These are phyloP conservation scores for Anethum foeniculum DNA, from an alignment of 140 eudicot genomes.

Conservation along the genomic window DNA sequence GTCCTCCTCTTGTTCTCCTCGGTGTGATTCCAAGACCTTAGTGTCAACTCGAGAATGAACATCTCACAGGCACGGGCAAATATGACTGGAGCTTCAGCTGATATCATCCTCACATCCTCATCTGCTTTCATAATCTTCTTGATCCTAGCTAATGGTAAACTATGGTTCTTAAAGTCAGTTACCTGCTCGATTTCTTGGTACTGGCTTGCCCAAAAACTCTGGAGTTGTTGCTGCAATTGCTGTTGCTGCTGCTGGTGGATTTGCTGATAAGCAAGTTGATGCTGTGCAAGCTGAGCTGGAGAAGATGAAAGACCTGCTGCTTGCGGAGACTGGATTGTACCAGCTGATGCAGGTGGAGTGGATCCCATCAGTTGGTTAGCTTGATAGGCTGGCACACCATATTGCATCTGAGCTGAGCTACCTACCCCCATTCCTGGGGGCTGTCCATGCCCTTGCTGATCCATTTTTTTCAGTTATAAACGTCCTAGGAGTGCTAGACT, in stretches of 20 bases:
- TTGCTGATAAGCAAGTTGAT: conserved; percentile 27
- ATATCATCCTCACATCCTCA: conserved; percentile 41
- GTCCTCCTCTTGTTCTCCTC: conserved; percentile 41
- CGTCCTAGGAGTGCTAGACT: conserved; percentile 1
- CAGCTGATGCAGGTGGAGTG: conserved; percentile 6
- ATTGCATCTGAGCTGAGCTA: conserved; percentile 20
- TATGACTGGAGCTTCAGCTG: conserved; percentile 22
- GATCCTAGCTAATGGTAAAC: conserved; percentile 41
- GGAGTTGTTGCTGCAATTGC: conserved; percentile 32
- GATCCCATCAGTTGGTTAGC: conserved; percentile 20
- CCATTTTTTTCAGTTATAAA: conserved; percentile 17
- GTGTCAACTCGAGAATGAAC: conserved; percentile 8
- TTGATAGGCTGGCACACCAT: conserved; percentile 20
- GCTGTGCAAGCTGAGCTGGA: conserved; percentile 23
- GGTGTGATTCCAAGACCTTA: conserved; percentile 19
- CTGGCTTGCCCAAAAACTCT: conserved; percentile 30
- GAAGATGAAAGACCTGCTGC: conserved; percentile 16
- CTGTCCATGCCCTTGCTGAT: conserved; percentile 37
- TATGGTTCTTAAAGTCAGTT: conserved; percentile 36
- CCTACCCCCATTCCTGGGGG: conserved; percentile 15
- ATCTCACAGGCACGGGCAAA: conserved; percentile 10
- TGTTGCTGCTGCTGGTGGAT: conserved; percentile 23
- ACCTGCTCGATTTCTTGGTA: conserved; percentile 32
- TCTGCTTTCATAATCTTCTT: conserved; percentile 46
- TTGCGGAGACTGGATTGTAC: conserved; percentile 14